These are phyloP conservation scores for Pyrenochaeta sp. DNA, from an alignment of 2,329 filamentous ascomycete species.

Conservation along the genomic window DNA sequence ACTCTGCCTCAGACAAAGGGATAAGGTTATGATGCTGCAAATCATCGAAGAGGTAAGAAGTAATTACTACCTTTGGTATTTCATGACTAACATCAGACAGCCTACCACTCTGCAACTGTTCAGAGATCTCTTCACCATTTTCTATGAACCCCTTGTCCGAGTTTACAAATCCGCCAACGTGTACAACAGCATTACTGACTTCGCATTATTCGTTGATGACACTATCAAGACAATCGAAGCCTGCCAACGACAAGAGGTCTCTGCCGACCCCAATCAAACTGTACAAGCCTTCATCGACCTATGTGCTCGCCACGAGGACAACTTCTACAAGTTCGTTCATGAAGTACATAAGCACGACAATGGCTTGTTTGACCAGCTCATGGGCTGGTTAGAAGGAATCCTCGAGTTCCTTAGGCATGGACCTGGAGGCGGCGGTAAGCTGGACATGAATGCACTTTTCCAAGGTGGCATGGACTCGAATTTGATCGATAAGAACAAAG, in stretches of 20 bases:
- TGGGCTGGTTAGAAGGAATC: slow-evolving; percentile 97
- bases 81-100: slow-evolving; percentile 37
- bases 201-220: slow-evolving; percentile 91
- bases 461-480: slow-evolving; percentile 75
- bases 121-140: slow-evolving; percentile 95
- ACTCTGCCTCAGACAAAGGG: slow-evolving; percentile 85
- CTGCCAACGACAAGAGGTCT: slow-evolving; percentile 78
- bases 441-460: slow-evolving; percentile 95
- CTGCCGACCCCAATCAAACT: slow-evolving; percentile 95
- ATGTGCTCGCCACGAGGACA: slow-evolving; percentile 91
- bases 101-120: slow-evolving; percentile 96
- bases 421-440: slow-evolving; percentile 75
- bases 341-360: slow-evolving; percentile 98
- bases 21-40: slow-evolving; percentile 96
- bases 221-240: slow-evolving; percentile 81
- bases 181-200: slow-evolving; percentile 96
- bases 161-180: slow-evolving; percentile 99
- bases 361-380: slow-evolving; percentile 91
- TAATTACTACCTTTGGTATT: neutral
- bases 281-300: slow-evolving; percentile 98
- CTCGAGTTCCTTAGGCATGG: slow-evolving; percentile 90
- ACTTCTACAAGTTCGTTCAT: slow-evolving; percentile 99
- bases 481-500: slow-evolving; percentile 73
- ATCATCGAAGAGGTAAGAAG: slow-evolving; percentile 83
- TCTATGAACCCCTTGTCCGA: slow-evolving; percentile 95